Evolutionary conservation across 1,139 yeast genomes (phyloP), one percentile per base, ranked within the genome.

Genomic region (Candida glucosophila): DNA sequence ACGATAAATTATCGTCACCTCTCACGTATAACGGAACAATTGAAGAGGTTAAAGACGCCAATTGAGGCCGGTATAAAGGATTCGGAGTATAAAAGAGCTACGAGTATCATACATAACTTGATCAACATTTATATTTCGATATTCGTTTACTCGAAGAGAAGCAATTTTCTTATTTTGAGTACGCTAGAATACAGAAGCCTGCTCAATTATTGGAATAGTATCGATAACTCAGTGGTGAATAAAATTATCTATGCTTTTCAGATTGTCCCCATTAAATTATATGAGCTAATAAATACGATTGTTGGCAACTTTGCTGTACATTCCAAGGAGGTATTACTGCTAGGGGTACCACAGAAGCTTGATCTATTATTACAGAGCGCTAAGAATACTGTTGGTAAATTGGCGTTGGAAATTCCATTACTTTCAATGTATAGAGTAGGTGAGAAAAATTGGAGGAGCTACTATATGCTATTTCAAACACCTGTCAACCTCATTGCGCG

Each of bases 161-260:
- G 68, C 22, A 57, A 55, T 32, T 35, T 52, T 5, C 37, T 61
- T 17, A 56, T 63, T 24, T 55, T 49, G 36, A 52, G 55, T 30
- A 56, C 67, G 1, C 41, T 62, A 20, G 32, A 45, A 9, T 45
- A 55, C 25, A 58, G 60, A 33, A 49, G 47, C 25, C 55, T 61
- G 30, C 40, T 52, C 33, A 44, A 46, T 5, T 63, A 62, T 34
- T 63, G 69, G 69, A 45, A 46, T 14, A 42, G 41, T 5, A 29
- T 62, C 22, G 36, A 43, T 20, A 36, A 39, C 19, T 57, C 64
- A 10, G 28, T 39, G 5, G 23, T 41, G 15, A 40, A 41, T 20
- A 60, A 58, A 33, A 20, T 47, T 19, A 31, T 56, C 8, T 63
- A 57, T 35, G 52, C 54, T 14, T 34, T 60, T 4, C 68, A 62